These are phyloP conservation scores for Pseudocercospora cruenta DNA, from an alignment of 2,329 filamentous ascomycete species.

Conservation along the genomic window DNA sequence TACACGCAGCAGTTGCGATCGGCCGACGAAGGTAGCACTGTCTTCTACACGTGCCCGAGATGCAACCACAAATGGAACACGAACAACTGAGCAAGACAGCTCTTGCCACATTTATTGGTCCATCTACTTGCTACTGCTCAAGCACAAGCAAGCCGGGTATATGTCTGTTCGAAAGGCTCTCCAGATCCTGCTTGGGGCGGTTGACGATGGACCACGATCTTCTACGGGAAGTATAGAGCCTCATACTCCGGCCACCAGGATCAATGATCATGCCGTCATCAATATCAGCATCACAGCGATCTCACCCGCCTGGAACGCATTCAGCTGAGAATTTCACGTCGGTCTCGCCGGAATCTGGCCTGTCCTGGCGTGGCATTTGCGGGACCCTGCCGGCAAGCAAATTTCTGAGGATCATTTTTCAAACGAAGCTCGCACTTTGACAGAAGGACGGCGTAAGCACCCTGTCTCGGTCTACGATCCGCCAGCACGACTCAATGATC, in stretches of 20 bases:
- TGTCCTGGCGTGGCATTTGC: neutral
- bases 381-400: neutral
- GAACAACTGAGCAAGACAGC: constrained; percentile 58
- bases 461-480: too few species aligned
- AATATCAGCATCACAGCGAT: neutral
- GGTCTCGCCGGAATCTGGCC: neutral
- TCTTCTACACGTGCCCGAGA: constrained; percentile 81
- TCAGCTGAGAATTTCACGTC: neutral
- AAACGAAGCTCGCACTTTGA: neutral
- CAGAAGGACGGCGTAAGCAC: neutral
- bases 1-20: constrained; percentile 83
- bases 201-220: neutral
- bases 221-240: neutral
- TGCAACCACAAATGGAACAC: constrained; percentile 77
- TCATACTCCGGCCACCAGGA: neutral
- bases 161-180: too few species aligned
- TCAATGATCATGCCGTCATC: too few species aligned
- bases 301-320: neutral
- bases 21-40: constrained; percentile 92
- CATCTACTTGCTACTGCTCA: neutral
- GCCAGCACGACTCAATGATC: too few species aligned
- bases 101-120: neutral
- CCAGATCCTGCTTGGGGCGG: too few species aligned
- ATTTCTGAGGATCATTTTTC: neutral
- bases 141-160: neutral